Evolutionary conservation across 345 rosid genomes (phyloP).

Genomic region (Corymbia maculata): DNA sequence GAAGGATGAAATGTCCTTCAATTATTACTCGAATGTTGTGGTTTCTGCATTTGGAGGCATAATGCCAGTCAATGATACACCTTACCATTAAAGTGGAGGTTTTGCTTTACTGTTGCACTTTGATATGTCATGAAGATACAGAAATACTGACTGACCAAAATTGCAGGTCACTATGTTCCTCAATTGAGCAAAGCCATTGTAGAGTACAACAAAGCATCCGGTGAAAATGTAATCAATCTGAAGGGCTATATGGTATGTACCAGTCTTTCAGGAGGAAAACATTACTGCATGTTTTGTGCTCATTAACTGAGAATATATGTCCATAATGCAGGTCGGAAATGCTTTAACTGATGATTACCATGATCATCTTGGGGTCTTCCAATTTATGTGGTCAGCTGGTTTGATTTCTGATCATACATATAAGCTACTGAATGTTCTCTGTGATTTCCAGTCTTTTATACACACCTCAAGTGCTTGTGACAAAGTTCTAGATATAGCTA

Average conservation of each 20-base stretch:
- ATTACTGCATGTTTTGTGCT: background rate
- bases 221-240: slow-evolving; percentile 41
- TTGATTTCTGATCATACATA: slow-evolving; percentile 85
- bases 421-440: slow-evolving; percentile 44
- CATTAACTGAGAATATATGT: background rate
- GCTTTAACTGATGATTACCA: slow-evolving; percentile 82
- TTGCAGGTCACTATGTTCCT: slow-evolving; percentile 91
- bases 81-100: background rate
- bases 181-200: slow-evolving; percentile 82
- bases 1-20: background rate
- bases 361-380: slow-evolving; percentile 73
- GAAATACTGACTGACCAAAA: background rate
- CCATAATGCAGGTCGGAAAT: slow-evolving; percentile 72
- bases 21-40: background rate
- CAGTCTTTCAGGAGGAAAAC: background rate
- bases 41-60: background rate
- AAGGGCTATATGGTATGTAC: slow-evolving; percentile 80
- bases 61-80: background rate
- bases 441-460: slow-evolving; percentile 65
- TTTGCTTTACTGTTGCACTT: background rate
- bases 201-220: slow-evolving; percentile 36
- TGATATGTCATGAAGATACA: background rate
- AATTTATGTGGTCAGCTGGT: slow-evolving; percentile 81
- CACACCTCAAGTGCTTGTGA: slow-evolving; percentile 57
- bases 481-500: slow-evolving; percentile 40